Conservation (phyloP, 805 yeast genomes). For the Yamadazyma nakazawae region DNA sequence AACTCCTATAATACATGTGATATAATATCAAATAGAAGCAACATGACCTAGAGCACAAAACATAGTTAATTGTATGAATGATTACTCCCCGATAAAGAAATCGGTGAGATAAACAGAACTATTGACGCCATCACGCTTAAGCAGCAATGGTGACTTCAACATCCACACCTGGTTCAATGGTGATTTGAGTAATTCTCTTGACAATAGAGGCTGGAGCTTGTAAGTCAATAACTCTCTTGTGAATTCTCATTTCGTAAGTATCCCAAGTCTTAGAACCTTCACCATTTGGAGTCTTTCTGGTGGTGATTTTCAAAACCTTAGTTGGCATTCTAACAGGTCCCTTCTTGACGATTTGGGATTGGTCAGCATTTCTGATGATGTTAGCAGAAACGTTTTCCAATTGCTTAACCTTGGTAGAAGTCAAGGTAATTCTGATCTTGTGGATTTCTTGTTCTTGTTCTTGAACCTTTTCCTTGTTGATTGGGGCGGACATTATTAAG, state of each 20-base stretch:
- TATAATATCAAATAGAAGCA: conserved; percentile 6
- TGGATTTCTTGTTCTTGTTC: conserved; percentile 79
- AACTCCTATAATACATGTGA: conserved; percentile 9
- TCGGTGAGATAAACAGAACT: background rate
- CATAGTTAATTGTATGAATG: background rate
- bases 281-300: conserved; percentile 99
- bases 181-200: conserved; percentile 95
- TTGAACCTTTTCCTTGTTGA: conserved; percentile 84
- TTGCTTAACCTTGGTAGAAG: conserved; percentile 98
- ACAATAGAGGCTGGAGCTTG: conserved; percentile 93
- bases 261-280: conserved; percentile 99
- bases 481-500: conserved; percentile 67
- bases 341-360: conserved; percentile 81
- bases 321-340: conserved; percentile 99
- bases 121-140: conserved; percentile 42
- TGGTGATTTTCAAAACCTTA: conserved; percentile 94
- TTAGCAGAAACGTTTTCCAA: conserved; percentile 93
- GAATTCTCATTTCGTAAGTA: conserved; percentile 99
- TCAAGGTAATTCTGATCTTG: conserved; percentile 98
- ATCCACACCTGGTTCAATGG: conserved; percentile 99
- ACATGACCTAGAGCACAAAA: conserved; percentile 9
- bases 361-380: conserved; percentile 85
- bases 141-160: conserved; percentile 91
- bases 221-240: conserved; percentile 98
- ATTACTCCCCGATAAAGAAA: background rate